Base-by-base conservation (phyloP, 2,329 filamentous ascomycete genomes). In the Bipolaris victoriae region DNA sequence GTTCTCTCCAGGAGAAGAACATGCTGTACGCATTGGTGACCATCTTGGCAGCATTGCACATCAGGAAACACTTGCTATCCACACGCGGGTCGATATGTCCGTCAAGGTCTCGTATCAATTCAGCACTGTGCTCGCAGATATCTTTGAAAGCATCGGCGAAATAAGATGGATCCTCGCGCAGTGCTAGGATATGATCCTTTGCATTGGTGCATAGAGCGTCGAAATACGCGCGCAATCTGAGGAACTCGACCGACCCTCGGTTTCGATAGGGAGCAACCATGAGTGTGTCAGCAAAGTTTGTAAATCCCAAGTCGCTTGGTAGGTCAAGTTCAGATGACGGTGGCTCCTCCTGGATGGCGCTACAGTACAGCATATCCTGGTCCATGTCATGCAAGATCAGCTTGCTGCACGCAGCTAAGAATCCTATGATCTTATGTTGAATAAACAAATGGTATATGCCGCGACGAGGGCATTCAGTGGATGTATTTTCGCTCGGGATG, bases 151-250 rank as follows among this genome's bases (percentile, higher is more conserved):
- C 46, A 29, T 61, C 54, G 1, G 50, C 50, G n/a, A 61, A 55
- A 35, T 61, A 61, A 1, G 20, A 46, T 16, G 57, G 57, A n/a
- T 56, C 53, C 49, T 60, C 57, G 3, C 53, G 55, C 0, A 61
- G 33, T 36, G 55, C 58, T 39, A 49, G 39, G 3, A 61, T 29
- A 11, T 61, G 58, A 16, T 49, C 36, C 18, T 52, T 55, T 1
- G 52, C 39, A 16, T 52, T 48, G 1, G 35, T 49, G 11, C 36
- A 49, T 16, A 50, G 9, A 9, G 37, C 36, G 26, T 43, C 39
- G 10, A 50, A 43, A 10, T 48, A 53, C 13, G 24, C 39, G 1
- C 48, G 45, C 3, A 50, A 16, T 11, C 16, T 52, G 20, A n/a
- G 1, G 7, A 47, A 46, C 5, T 53, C 41, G 3, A 53, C 15